Base-by-base conservation (phyloP, 495 filamentous ascomycete species). In the Podospora pseudopauciseta region DNA sequence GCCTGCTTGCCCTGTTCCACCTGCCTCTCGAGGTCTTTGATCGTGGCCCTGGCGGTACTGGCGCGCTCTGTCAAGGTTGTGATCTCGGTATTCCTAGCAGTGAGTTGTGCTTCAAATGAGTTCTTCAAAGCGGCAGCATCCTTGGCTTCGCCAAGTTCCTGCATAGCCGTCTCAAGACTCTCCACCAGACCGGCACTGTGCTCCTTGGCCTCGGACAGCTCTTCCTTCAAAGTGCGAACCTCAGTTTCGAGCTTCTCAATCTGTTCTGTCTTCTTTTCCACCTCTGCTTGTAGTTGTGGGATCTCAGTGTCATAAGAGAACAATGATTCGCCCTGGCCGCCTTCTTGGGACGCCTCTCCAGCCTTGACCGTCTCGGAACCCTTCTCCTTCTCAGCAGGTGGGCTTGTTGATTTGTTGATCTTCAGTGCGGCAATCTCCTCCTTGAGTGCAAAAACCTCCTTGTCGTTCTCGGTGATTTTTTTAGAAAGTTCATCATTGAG, bases 271-370 rank as follows among this genome's bases (percentile, higher is more conserved):
- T 82, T 81, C 55, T 78, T 83, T 27, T 84, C 84, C 19, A 91
- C 77, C 64, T 91, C 86, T 11, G 80, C 76, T 71, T 90, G 90
- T 19, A 94, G 84, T 20, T 82, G 81, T 44, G 85, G 83, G 34
- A 93, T 84, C 73, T 93, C 89, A 39, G 85, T 81, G 67, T 92
- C 87, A 56, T 92, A 96, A 6, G 92, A 95, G 79, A 97, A 97
- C 78, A 97, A 89, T 26, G 97, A 92, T 72, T 94, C 92, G 61
- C 79, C 83, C 5, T 81, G 79, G 61, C 85, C 82, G 28, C 66
- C 78, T 6, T 85, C 80, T 2, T 74, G 76, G 39, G 78, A 70
- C 18, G 77, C 75, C 18, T 73, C 71, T 5, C 79, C 69, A 39
- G 82, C 83, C 53, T 71, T 70, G 16, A 65, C 26, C 20, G 70